Evolutionary conservation across 2,329 filamentous ascomycete genomes (phyloP), one percentile per base, ranked within the genome.

Genomic region (Escovopsis sp.): DNA sequence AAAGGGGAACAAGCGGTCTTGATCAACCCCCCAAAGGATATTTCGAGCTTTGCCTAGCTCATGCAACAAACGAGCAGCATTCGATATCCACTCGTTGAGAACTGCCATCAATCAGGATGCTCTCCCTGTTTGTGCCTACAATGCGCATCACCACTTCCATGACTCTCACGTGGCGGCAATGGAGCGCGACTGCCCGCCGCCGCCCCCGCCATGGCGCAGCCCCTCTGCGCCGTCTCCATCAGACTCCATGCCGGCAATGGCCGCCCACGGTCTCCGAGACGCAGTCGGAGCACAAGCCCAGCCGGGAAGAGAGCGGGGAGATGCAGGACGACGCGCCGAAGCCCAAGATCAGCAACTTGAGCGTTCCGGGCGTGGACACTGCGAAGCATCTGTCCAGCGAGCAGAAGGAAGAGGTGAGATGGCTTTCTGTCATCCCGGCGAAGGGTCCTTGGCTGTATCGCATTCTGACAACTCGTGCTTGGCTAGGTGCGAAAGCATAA

Each of bases 381-480:
- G 35, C 34, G 1, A 43, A 53, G 35, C 47, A 53, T 6, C 45
- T 71, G 40, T 65, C 55, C 16, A 53, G 65, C 38, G 67, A 68
- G 48, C 67, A 73, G 53, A 59, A 66, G 50, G 56, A 55, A 30
- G 70, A 76, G 52, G 72, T 76, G 13, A 62, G 72, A n/a, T n/a
- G n/a, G n/a, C n/a, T n/a, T n/a, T n/a, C n/a, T n/a, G n/a, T n/a
- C n/a, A n/a, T n/a, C n/a, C n/a, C n/a, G n/a, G n/a, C n/a, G n/a
- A 35, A 49, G 11, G 11, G 4, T 25, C 21, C 21, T 25, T 9
- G n/a, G n/a, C n/a, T n/a, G n/a, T n/a, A n/a, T n/a, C n/a, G n/a
- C 21, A 25, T 9, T 25, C 9, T 25, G 4, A 25, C 21, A 25
- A 9, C 4, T 11, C 9, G 21, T 25, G 21, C 4, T 3, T 25